A percentile compares a stretch with the other conserved stretches of the same genome.
These are phyloP conservation scores for Sporothrix euskadiensis DNA, from an alignment of 2,329 filamentous ascomycete genomes.

Conservation along the genomic window DNA sequence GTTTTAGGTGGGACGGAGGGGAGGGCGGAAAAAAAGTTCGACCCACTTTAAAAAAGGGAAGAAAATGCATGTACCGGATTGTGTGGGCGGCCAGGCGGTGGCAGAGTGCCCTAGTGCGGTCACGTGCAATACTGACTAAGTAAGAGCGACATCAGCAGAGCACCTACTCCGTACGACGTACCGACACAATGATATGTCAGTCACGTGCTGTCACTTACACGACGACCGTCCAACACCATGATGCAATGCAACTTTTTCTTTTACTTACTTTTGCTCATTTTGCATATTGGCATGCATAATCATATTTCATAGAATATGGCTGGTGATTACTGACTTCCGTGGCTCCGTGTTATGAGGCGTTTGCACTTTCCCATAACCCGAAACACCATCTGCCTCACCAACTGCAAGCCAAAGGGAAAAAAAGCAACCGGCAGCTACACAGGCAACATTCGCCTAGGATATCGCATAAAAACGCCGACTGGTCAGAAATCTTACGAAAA, in stretches of 20 bases:
- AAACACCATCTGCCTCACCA: slow-evolving; percentile 4
- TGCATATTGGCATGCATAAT: not conserved
- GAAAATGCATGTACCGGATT: not conserved
- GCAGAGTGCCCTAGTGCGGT: slow-evolving; percentile 19
- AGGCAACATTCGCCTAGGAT: not conserved
- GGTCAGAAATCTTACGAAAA: not conserved
- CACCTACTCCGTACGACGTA: too few species aligned
- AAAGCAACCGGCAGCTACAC: not conserved
- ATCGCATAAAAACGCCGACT: not conserved
- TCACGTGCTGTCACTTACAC: not conserved
- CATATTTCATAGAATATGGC: not conserved
- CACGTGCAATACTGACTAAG: not conserved
- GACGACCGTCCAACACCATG: not conserved
- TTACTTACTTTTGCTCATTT: not conserved
- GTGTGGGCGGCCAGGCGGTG: slow-evolving; percentile 10
- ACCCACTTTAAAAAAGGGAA: slow-evolving; percentile 1
- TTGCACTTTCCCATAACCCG: not conserved
- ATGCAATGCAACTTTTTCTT: not conserved
- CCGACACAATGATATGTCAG: not conserved
- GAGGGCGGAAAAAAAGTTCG: slow-evolving; percentile 14
- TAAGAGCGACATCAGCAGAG: too few species aligned
- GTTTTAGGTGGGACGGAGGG: slow-evolving; percentile 11
- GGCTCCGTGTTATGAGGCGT: not conserved
- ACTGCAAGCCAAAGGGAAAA: not conserved
- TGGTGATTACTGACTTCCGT: not conserved